These are phyloP conservation scores for Cercophora samala DNA, from an alignment of 495 filamentous ascomycete genomes.

Conservation along the genomic window DNA sequence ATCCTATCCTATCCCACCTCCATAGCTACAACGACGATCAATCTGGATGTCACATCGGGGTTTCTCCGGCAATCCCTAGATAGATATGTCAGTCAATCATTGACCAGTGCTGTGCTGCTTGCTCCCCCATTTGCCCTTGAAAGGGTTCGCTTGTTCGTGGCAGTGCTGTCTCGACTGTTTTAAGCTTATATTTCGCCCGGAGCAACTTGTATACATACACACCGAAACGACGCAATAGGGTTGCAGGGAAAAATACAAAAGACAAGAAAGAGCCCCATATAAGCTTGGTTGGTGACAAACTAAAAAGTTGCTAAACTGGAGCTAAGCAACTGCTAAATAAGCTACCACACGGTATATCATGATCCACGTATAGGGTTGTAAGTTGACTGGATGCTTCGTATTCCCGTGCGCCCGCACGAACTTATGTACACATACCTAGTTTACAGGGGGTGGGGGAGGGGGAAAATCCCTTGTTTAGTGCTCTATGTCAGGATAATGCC, in stretches of 20 bases:
- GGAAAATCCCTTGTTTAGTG: no score
- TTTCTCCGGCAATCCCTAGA: background rate
- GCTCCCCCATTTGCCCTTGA: background rate
- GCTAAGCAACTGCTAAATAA: background rate
- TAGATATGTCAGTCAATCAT: background rate
- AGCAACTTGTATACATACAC: background rate
- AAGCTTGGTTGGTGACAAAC: background rate
- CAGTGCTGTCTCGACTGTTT: conserved; percentile 4
- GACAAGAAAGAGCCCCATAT: background rate
- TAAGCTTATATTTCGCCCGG: conserved; percentile 6
- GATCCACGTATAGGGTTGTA: background rate
- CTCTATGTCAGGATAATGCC: background rate
- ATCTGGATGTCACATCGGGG: background rate
- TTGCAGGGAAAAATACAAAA: background rate
- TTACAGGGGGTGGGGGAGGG: no score
- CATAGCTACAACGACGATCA: background rate
- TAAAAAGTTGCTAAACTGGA: background rate
- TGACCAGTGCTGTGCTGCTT: no score
- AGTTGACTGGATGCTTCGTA: background rate
- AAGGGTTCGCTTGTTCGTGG: conserved; percentile 5
- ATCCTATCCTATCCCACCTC: background rate
- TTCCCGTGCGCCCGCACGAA: background rate
- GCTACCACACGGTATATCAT: background rate
- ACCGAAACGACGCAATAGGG: background rate
- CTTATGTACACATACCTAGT: no score